Conservation (phyloP, 1,139 yeast genomes). For the Sugiyamaella pinicola region DNA sequence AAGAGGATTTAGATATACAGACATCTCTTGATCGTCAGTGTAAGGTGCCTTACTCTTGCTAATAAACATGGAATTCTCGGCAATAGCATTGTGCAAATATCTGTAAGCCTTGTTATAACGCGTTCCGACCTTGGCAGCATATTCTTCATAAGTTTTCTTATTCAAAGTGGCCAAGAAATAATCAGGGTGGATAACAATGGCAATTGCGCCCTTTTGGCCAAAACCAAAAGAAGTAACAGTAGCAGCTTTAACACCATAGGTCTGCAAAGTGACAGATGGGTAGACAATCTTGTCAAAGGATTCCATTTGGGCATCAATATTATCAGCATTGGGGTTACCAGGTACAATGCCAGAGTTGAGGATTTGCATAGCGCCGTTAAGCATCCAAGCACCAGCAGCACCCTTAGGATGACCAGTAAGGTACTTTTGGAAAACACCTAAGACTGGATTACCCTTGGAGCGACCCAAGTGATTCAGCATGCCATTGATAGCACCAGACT, state of each 20-base stretch:
- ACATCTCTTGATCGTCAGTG: constrained; percentile 79
- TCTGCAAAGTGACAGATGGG: constrained; percentile 91
- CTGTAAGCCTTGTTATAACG: constrained; percentile 93
- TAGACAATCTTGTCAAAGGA: constrained; percentile 84
- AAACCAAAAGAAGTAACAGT: constrained; percentile 97
- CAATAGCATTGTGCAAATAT: constrained; percentile 94
- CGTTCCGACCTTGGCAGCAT: constrained; percentile 67
- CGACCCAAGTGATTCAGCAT: constrained; percentile 97
- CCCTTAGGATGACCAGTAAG: constrained; percentile 99
- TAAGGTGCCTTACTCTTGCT: constrained; percentile 95
- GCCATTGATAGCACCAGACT: constrained; percentile 82
- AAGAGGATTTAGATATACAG: constrained; percentile 93
- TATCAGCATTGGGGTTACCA: constrained; percentile 98
- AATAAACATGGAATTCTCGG: constrained; percentile 86
- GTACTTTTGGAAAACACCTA: constrained; percentile 98
- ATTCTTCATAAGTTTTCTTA: constrained; percentile 65
- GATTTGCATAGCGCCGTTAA: constrained; percentile 96
- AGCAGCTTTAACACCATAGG: constrained; percentile 97
- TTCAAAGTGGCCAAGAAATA: constrained; percentile 85
- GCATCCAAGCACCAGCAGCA: constrained; percentile 99
- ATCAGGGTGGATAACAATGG: constrained; percentile 88
- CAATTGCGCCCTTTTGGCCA: constrained; percentile 99
- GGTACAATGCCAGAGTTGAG: constrained; percentile 93
- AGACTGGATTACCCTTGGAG: constrained; percentile 94
- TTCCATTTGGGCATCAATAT: constrained; percentile 80